A percentile compares a stretch with the other conserved stretches of the same genome.
These are phyloP conservation scores for Glebionis coronaria DNA, from an alignment of 129 eudicot genomes.

Conservation along the genomic window DNA sequence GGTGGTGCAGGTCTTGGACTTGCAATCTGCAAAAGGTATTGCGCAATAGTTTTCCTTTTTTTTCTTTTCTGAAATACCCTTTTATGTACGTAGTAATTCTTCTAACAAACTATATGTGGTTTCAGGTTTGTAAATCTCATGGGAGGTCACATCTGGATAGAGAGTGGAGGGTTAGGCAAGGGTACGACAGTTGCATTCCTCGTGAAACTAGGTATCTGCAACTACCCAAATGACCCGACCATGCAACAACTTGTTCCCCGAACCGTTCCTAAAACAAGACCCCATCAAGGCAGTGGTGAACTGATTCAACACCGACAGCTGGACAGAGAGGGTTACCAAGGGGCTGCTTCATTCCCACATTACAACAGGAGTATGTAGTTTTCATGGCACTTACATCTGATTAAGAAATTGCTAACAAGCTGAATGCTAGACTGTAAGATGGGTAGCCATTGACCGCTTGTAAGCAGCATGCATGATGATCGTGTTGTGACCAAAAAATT, in stretches of 20 bases:
- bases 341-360: constrained; percentile 34
- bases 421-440: background rate
- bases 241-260: constrained; percentile 28
- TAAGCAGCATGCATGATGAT: background rate
- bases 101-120: background rate
- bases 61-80: background rate
- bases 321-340: constrained; percentile 34
- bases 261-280: constrained; percentile 33
- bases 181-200: constrained; percentile 53
- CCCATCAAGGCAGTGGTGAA: constrained; percentile 54
- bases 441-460: background rate
- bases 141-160: constrained; percentile 68
- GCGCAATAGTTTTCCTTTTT: background rate
- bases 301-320: constrained; percentile 39
- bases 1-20: constrained; percentile 54
- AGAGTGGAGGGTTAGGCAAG: constrained; percentile 58
- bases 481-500: background rate
- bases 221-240: constrained; percentile 35
- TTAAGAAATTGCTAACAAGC: background rate
- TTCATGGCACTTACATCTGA: background rate
- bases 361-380: constrained; percentile 42
- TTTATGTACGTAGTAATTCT: background rate
- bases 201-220: constrained; percentile 41
- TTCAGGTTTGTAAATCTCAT: constrained; percentile 56
- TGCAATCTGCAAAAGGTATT: constrained; percentile 57